Percentiles rank a stretch among this genome's conserved stretches.
Conservation (phyloP, 148 eudicot species). For the Cornus florida region DNA sequence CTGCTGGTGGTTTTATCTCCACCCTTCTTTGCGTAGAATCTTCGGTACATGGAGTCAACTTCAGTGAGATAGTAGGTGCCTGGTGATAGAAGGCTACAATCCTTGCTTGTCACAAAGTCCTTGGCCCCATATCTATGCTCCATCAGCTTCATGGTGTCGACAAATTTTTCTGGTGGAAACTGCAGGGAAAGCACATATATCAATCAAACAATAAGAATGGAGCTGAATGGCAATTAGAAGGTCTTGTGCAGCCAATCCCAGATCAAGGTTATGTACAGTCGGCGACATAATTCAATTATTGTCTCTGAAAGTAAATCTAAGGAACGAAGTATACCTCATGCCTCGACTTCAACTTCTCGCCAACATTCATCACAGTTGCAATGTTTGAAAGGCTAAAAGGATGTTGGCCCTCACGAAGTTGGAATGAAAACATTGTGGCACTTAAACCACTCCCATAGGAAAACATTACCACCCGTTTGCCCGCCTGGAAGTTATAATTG, state of each 20-base stretch:
- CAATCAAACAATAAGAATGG: not conserved
- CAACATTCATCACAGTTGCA: conserved; percentile 56
- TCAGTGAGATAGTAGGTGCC: conserved; percentile 72
- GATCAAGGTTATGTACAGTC: not conserved
- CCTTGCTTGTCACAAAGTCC: conserved; percentile 71
- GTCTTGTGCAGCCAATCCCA: not conserved
- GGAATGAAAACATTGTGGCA: conserved; percentile 82
- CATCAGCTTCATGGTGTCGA: conserved; percentile 65
- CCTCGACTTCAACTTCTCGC: conserved; percentile 66
- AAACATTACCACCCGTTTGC: conserved; percentile 68
- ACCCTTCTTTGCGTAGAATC: conserved; percentile 66
- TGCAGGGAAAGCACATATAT: conserved; percentile 20
- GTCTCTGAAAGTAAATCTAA: not conserved
- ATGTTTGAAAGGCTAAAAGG: conserved; percentile 79
- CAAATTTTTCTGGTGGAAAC: conserved; percentile 69
- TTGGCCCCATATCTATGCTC: conserved; percentile 72
- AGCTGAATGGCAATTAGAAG: not conserved
- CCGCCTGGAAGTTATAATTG: conserved; percentile 39
- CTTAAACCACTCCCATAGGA: conserved; percentile 82
- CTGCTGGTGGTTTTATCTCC: not conserved
- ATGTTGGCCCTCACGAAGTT: conserved; percentile 48
- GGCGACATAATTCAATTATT: not conserved
- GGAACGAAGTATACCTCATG: conserved; percentile 52
- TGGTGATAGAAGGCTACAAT: conserved; percentile 54
- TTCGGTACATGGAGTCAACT: conserved; percentile 65